Conservation (phyloP, 352 stramenopile species). For the Elongisporangium senticosum region DNA sequence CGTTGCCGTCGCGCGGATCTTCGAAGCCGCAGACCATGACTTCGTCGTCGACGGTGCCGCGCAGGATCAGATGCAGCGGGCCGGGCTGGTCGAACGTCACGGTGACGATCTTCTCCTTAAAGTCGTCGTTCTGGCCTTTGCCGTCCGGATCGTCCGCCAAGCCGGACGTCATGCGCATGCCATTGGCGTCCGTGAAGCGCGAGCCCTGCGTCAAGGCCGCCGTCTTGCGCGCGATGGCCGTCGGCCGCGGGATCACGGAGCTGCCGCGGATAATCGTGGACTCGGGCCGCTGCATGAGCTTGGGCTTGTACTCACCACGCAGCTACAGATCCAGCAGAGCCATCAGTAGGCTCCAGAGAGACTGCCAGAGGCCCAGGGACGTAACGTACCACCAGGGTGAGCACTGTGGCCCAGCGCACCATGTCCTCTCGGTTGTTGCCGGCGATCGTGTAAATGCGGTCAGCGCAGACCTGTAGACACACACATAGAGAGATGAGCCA, state of each 20-base stretch:
- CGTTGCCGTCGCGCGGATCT: constrained; percentile 20
- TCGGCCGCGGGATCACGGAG: constrained; percentile 73
- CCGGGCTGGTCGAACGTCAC: constrained; percentile 83
- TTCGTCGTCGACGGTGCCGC: constrained; percentile 83
- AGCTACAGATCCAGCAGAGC: constrained; percentile 24
- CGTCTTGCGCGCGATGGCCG: constrained; percentile 60
- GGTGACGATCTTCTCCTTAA: constrained; percentile 86
- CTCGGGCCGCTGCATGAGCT: constrained; percentile 83
- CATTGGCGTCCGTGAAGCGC: constrained; percentile 74
- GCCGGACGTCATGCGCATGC: constrained; percentile 71
- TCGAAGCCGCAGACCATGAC: constrained; percentile 87
- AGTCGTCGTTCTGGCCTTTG: constrained; percentile 61
- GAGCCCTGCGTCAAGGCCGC: constrained; percentile 47
- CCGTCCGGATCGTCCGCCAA: constrained; percentile 41
- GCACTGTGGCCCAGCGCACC: constrained; percentile 84
- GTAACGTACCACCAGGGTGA: constrained; percentile 71
- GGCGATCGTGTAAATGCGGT: constrained; percentile 85
- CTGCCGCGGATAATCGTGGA: constrained; percentile 84
- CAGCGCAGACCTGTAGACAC: constrained; percentile 61
- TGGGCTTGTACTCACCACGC: constrained; percentile 84
- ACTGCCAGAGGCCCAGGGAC: not conserved
- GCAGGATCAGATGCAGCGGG: constrained; percentile 61
- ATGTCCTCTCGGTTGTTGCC: constrained; percentile 85
- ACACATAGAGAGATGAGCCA: not conserved
- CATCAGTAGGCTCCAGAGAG: not conserved